Evolutionary conservation across 2,329 filamentous ascomycete species (phyloP).

Genomic region (Trichoderma oligosporum): DNA sequence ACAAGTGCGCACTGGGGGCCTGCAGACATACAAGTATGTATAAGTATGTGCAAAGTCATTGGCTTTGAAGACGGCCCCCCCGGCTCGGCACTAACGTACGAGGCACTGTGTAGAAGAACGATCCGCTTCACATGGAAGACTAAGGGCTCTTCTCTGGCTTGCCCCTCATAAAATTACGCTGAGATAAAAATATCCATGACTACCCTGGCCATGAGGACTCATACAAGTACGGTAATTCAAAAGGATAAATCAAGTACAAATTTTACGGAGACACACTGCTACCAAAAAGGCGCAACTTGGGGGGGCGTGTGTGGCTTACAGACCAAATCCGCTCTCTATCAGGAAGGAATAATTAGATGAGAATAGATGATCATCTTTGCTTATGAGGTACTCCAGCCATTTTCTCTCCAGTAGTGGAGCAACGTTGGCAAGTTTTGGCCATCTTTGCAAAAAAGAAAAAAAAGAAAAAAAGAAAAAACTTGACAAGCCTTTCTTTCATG

Average conservation of each 20-base stretch:
- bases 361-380: too few species aligned
- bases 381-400: neutral
- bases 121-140: constrained; percentile 27
- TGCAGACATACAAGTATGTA: neutral
- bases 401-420: neutral
- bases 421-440: neutral
- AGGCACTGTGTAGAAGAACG: constrained; percentile 25
- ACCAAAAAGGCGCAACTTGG: neutral
- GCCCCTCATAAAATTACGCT: neutral
- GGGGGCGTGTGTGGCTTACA: neutral
- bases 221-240: neutral
- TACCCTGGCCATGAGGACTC: neutral
- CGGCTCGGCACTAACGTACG: constrained; percentile 23
- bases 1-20: neutral
- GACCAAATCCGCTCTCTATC: neutral
- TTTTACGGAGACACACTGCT: neutral
- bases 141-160: constrained; percentile 19
- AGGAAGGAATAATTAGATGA: too few species aligned
- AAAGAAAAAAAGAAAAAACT: neutral
- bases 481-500: neutral
- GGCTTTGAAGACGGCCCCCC: neutral
- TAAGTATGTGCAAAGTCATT: too few species aligned
- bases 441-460: neutral
- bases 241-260: neutral
- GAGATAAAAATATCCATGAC: neutral